Percentiles rank a stretch among this genome's conserved stretches.
These are phyloP conservation scores for Pulveroboletus sp. DNA, from an alignment of 1,284 basidiomycete species.

Conservation along the genomic window DNA sequence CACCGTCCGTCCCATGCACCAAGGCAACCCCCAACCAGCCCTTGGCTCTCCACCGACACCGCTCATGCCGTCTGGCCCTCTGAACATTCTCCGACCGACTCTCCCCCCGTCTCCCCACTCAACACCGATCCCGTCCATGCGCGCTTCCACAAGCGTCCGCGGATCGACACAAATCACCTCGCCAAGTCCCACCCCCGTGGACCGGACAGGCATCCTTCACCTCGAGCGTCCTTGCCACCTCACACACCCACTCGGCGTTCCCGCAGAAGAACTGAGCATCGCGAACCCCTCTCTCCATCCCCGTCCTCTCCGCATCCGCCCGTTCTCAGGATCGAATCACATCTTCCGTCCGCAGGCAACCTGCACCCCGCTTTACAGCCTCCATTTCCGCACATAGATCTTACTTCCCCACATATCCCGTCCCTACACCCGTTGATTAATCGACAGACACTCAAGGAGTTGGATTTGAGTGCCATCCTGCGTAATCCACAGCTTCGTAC, in stretches of 20 bases:
- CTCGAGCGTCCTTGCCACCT: constrained; percentile 23
- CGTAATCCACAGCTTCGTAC: constrained; percentile 86
- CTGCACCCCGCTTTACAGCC: constrained; percentile 17
- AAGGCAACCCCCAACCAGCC: constrained; percentile 32
- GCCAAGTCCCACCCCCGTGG: constrained; percentile 15
- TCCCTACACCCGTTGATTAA: constrained; percentile 79
- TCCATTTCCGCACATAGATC: constrained; percentile 48
- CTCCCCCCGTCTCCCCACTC: constrained; percentile 36
- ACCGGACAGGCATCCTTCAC: constrained; percentile 18
- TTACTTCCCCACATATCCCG: constrained; percentile 62
- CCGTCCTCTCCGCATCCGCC: constrained; percentile 19
- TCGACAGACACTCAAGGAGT: constrained; percentile 77
- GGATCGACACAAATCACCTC: constrained; percentile 30
- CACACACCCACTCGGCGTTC: constrained; percentile 29
- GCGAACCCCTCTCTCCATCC: constrained; percentile 20
- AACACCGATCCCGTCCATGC: constrained; percentile 19
- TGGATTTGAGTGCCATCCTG: constrained; percentile 85
- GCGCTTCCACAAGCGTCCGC: constrained; percentile 34
- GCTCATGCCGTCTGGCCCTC: constrained; percentile 34
- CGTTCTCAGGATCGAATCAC: constrained; percentile 31
- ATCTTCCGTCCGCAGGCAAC: constrained; percentile 15
- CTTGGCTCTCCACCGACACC: constrained; percentile 35
- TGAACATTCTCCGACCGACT: constrained; percentile 29
- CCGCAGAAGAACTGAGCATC: constrained; percentile 26
- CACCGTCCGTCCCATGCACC: constrained; percentile 26